Evolutionary conservation across 2,329 filamentous ascomycete species (phyloP).

Genomic region (Penicillium brasilianum): DNA sequence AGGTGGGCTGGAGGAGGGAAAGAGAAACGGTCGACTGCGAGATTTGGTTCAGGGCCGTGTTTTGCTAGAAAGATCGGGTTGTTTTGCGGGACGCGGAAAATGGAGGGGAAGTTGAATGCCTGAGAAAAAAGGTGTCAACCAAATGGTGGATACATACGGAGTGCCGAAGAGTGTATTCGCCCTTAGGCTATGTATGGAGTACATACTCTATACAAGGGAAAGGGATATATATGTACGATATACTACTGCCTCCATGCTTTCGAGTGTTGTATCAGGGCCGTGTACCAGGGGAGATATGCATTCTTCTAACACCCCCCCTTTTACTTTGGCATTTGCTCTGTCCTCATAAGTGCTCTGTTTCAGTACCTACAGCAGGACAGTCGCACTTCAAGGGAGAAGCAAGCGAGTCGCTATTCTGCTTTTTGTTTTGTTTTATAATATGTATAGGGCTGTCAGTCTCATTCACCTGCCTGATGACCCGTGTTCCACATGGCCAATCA

Average conservation of each 20-base stretch:
- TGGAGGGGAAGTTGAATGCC: constrained; percentile 11
- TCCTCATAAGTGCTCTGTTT: no score
- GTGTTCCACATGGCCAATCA: not conserved
- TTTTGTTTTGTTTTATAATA: no score
- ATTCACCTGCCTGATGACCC: no score
- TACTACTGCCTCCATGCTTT: no score
- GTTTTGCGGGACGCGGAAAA: constrained; percentile 32
- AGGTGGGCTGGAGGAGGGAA: constrained; percentile 1
- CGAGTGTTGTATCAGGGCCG: not conserved
- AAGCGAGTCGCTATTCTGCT: no score
- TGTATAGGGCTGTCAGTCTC: no score
- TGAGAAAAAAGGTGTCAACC: constrained; percentile 19
- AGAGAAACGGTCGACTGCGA: constrained; percentile 1
- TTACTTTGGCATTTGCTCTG: no score
- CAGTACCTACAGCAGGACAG: no score
- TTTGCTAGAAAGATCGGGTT: constrained; percentile 19
- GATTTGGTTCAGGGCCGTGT: constrained; percentile 13
- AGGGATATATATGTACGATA: not conserved
- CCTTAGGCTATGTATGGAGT: no score
- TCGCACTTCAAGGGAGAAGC: no score
- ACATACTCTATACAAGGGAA: not conserved
- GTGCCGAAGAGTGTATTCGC: not conserved
- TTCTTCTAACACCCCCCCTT: no score
- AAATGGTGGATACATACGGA: not conserved
- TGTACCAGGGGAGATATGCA: not conserved